These are phyloP conservation scores for Chenopodium formosanum DNA, from an alignment of 148 eudicot species.

Conservation along the genomic window DNA sequence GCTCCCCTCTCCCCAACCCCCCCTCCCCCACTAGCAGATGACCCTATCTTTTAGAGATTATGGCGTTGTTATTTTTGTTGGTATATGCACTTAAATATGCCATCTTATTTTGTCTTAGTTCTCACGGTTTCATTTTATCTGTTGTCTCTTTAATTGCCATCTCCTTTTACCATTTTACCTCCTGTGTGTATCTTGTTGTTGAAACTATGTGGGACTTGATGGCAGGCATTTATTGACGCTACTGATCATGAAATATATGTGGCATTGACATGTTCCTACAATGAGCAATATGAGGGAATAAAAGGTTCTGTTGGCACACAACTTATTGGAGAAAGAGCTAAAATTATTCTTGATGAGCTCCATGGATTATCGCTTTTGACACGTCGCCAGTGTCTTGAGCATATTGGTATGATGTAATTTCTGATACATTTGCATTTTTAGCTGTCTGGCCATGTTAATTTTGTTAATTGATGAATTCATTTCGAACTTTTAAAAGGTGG, in stretches of 20 bases:
- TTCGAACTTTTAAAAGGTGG: background rate
- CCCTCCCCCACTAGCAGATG: no score
- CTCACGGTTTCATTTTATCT: background rate
- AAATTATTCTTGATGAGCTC: conserved; percentile 84
- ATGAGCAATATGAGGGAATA: conserved; percentile 55
- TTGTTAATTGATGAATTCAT: background rate
- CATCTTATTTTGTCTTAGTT: background rate
- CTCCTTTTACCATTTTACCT: background rate
- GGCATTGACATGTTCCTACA: conserved; percentile 68
- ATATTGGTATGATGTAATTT: conserved; percentile 61
- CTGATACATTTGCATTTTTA: background rate
- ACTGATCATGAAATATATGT: conserved; percentile 87
- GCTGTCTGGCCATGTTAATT: background rate
- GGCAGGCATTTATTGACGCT: conserved; percentile 75
- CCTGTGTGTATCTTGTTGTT: background rate
- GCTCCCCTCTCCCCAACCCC: no score
- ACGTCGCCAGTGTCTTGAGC: conserved; percentile 68
- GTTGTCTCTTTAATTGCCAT: background rate
- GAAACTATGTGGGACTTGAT: conserved; percentile 9
- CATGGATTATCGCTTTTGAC: conserved; percentile 64
- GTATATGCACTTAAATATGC: background rate
- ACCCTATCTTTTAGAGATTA: background rate
- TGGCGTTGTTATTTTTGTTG: background rate
- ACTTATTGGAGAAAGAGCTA: conserved; percentile 84
- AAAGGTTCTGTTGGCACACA: conserved; percentile 96